phyloP scores from a whole-genome alignment of 768 basidiomycete species.

The Leccinellum luteum region DNA sequence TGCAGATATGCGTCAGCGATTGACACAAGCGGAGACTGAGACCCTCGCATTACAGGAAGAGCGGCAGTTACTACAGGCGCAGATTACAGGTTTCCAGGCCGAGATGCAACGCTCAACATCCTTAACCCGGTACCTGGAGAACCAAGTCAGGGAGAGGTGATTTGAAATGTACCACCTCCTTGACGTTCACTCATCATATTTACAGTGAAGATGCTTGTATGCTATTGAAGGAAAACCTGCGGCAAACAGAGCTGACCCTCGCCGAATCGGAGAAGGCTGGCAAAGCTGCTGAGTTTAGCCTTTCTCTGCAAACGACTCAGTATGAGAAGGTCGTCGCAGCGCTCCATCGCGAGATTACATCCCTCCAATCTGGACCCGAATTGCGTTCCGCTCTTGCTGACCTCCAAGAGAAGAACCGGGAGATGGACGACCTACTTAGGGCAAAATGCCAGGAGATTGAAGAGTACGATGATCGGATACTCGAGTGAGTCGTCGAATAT shows the following conservation, averaged over 20 bases:
- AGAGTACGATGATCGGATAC: slow-evolving; percentile 76
- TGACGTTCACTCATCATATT: slow-evolving; percentile 5
- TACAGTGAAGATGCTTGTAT: slow-evolving; percentile 48
- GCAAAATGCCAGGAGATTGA: slow-evolving; percentile 77
- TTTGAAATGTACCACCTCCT: slow-evolving; percentile 12
- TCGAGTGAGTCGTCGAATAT: slow-evolving; percentile 50
- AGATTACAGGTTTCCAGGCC: slow-evolving; percentile 58
- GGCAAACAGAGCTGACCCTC: slow-evolving; percentile 41
- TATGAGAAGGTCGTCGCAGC: slow-evolving; percentile 62
- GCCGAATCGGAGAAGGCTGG: slow-evolving; percentile 54
- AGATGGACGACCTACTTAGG: slow-evolving; percentile 72
- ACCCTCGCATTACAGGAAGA: slow-evolving; percentile 46
- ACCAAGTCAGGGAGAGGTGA: slow-evolving; percentile 61
- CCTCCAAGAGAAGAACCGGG: slow-evolving; percentile 65
- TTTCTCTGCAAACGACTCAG: slow-evolving; percentile 62
- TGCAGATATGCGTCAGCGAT: slow-evolving; percentile 33
- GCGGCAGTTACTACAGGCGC: slow-evolving; percentile 48
- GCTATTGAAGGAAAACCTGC: slow-evolving; percentile 40
- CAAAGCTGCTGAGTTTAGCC: slow-evolving; percentile 63
- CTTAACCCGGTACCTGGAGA: slow-evolving; percentile 59
- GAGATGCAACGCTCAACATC: slow-evolving; percentile 65
- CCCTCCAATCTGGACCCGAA: slow-evolving; percentile 51
- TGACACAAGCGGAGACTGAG: slow-evolving; percentile 40
- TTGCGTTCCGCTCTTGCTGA: slow-evolving; percentile 55
- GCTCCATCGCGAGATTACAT: slow-evolving; percentile 55